Evolutionary conservation across 2,329 filamentous ascomycete species (phyloP).

Genomic region (Neofusicoccum parvum): DNA sequence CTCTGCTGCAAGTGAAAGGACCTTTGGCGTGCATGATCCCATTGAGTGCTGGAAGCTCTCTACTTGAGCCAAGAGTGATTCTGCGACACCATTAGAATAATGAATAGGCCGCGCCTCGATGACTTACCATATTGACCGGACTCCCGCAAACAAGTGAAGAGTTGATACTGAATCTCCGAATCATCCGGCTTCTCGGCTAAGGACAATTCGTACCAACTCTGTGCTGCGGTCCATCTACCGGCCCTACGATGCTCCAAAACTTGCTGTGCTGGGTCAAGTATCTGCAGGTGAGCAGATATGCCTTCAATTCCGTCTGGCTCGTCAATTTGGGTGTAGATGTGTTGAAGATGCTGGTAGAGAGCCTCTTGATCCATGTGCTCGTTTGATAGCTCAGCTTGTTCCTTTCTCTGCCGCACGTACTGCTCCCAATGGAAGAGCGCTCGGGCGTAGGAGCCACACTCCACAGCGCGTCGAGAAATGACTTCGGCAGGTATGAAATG

Average conservation of each 20-base stretch:
- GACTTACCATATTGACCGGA: slow-evolving; percentile 86
- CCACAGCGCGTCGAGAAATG: slow-evolving; percentile 82
- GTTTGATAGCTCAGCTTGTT: slow-evolving; percentile 48
- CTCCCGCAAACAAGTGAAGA: slow-evolving; percentile 86
- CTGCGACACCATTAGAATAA: slow-evolving; percentile 46
- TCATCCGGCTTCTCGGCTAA: slow-evolving; percentile 78
- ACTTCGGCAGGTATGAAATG: slow-evolving; percentile 68
- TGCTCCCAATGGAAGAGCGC: slow-evolving; percentile 95
- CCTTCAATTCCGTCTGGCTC: slow-evolving; percentile 96
- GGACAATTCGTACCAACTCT: slow-evolving; percentile 96
- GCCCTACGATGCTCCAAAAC: slow-evolving; percentile 91
- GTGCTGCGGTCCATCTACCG: slow-evolving; percentile 89
- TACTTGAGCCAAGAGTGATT: slow-evolving; percentile 83
- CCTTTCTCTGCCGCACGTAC: slow-evolving; percentile 66
- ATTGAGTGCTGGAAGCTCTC: slow-evolving; percentile 65
- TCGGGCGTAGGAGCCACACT: slow-evolving; percentile 89
- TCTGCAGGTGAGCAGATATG: slow-evolving; percentile 82
- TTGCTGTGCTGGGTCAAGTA: slow-evolving; percentile 90
- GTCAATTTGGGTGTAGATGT: slow-evolving; percentile 96
- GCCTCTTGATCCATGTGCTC: slow-evolving; percentile 59
- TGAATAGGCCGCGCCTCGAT: too few species aligned
- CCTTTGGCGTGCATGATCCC: slow-evolving; percentile 40
- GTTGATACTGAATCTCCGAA: slow-evolving; percentile 74
- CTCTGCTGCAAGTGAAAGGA: slow-evolving; percentile 84
- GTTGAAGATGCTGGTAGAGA: slow-evolving; percentile 77